Evolutionary conservation across 2,329 filamentous ascomycete species (phyloP).

Genomic region (Ceratocystis ficicola): DNA sequence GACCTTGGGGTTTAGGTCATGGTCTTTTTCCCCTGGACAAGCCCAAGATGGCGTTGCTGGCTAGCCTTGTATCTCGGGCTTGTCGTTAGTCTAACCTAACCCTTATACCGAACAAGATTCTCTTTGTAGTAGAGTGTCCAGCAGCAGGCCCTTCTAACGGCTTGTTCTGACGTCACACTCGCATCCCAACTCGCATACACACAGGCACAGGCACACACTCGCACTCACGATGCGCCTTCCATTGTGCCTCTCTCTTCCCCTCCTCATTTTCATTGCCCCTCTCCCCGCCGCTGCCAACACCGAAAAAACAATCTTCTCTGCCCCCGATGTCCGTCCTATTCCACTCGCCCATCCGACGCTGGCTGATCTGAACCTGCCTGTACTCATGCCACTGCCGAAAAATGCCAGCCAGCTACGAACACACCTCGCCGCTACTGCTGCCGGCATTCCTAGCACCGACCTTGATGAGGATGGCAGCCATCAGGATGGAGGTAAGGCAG

Average conservation of each 20-base stretch:
- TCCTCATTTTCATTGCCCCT: conserved; percentile 23
- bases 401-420: conserved; percentile 42
- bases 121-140: no score
- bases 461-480: no score
- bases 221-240: conserved; percentile 10
- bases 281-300: conserved; percentile 51
- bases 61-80: background rate
- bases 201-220: no score
- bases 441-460: background rate
- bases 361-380: conserved; percentile 50
- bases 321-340: conserved; percentile 46
- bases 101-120: no score
- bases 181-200: no score
- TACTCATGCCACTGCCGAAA: conserved; percentile 46
- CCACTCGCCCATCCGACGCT: conserved; percentile 35
- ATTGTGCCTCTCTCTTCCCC: conserved; percentile 11
- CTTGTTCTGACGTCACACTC: no score
- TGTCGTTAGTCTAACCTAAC: no score
- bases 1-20: no score
- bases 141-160: no score
- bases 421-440: conserved; percentile 42
- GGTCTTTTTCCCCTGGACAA: no score
- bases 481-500: no score
- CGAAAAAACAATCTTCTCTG: conserved; percentile 83
- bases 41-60: no score